These are phyloP conservation scores for Blastocystis hominis DNA, from an alignment of 352 stramenopile genomes.

Conservation along the genomic window DNA sequence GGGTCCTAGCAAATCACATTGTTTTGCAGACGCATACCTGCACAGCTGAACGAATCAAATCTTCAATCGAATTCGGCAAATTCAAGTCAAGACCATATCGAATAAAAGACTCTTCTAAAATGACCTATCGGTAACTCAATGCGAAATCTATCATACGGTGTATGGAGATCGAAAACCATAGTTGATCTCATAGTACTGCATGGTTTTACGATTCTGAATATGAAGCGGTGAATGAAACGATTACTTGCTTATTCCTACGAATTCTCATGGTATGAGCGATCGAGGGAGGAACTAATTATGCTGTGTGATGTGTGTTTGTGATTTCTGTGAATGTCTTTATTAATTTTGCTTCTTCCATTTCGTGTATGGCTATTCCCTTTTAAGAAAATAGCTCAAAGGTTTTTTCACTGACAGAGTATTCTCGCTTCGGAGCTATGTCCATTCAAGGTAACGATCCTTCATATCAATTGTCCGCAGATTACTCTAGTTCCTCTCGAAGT, in stretches of 20 bases:
- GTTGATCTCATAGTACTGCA: conserved; percentile 56
- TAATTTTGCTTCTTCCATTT: too few species aligned
- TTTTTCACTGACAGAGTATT: too few species aligned
- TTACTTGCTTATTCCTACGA: conserved; percentile 40
- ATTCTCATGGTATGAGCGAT: conserved; percentile 2
- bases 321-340: too few species aligned
- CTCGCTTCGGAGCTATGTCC: too few species aligned
- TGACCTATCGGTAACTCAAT: conserved; percentile 11
- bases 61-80: conserved; percentile 32
- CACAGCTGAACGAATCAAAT: conserved; percentile 31
- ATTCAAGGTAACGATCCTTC: too few species aligned
- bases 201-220: conserved; percentile 47
- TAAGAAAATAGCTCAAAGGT: too few species aligned
- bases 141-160: not conserved
- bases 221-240: not conserved
- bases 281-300: not conserved
- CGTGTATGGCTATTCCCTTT: too few species aligned
- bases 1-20: not conserved
- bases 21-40: not conserved
- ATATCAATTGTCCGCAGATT: too few species aligned
- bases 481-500: too few species aligned
- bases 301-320: too few species aligned
- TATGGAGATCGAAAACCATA: conserved; percentile 48
- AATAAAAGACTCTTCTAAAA: conserved; percentile 57
- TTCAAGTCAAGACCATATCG: conserved; percentile 40